Percentiles rank a stretch among this genome's conserved stretches.
phyloP scores from a whole-genome alignment of 139 green algal genomes.

The Chloropicon primus region DNA sequence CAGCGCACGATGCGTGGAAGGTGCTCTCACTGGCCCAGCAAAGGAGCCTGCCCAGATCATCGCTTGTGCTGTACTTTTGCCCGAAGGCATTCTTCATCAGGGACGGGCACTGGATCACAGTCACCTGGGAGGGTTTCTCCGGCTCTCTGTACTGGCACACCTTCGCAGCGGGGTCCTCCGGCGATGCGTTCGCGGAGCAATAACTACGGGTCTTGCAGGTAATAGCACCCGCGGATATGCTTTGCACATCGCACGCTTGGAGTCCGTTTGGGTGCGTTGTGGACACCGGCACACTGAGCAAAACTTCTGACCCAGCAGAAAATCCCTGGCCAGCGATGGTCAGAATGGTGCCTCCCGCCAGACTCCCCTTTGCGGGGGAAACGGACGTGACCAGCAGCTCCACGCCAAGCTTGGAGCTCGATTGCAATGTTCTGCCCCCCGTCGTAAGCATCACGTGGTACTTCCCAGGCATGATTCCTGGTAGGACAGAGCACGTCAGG shows the following conservation, averaged over 20 bases:
- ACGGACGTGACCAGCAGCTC: not conserved
- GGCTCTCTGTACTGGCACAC: not conserved
- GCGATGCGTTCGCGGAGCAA: not conserved
- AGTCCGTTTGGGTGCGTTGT: not conserved
- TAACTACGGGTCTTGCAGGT: not conserved
- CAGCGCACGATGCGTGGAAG: not conserved
- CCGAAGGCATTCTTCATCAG: not conserved
- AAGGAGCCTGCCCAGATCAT: not conserved
- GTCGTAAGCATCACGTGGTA: not conserved
- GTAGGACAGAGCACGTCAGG: not conserved
- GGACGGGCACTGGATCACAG: not conserved
- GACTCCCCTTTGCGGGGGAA: not conserved
- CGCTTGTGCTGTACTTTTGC: not conserved
- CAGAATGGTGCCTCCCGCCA: not conserved
- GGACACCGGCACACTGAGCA: not conserved
- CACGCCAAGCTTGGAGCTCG: not conserved
- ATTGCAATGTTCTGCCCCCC: not conserved
- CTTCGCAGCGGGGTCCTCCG: not conserved
- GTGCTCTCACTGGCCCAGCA: not conserved
- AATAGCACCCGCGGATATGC: not conserved
- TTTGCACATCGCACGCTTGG: not conserved
- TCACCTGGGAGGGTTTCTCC: not conserved
- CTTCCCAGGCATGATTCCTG: not conserved
- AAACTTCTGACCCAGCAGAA: not conserved
- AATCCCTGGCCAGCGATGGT: not conserved